A percentile compares a stretch with the other conserved stretches of the same genome.
Evolutionary conservation across 495 filamentous ascomycete genomes (phyloP).

Genomic region (Penicillium waksmanii): DNA sequence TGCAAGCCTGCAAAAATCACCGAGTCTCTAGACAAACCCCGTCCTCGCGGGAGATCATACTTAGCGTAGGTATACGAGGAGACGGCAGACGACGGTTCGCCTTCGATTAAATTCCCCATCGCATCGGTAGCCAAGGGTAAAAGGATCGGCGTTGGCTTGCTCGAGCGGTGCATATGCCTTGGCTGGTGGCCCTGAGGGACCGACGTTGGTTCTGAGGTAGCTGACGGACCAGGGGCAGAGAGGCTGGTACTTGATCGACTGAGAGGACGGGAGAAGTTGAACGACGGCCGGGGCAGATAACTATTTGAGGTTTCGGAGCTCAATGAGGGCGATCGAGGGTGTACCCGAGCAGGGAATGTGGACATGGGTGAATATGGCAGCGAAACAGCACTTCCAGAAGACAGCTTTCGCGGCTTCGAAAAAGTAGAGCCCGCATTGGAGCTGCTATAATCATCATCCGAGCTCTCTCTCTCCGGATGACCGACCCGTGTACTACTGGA

Average conservation of each 20-base stretch:
- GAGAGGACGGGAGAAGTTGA: slow-evolving; percentile 91
- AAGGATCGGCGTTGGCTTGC: slow-evolving; percentile 45
- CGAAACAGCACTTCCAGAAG: slow-evolving; percentile 66
- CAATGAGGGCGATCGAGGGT: slow-evolving; percentile 76
- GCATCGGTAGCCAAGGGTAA: slow-evolving; percentile 35
- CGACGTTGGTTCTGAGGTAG: slow-evolving; percentile 25
- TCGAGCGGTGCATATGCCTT: slow-evolving; percentile 35
- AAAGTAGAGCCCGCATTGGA: slow-evolving; percentile 56
- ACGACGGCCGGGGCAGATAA: slow-evolving; percentile 70
- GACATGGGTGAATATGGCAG: slow-evolving; percentile 67
- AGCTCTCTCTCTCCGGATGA: slow-evolving; percentile 66
- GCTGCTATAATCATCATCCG: slow-evolving; percentile 64
- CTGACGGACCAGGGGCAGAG: slow-evolving; percentile 41
- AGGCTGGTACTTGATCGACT: slow-evolving; percentile 74
- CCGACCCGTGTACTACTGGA: slow-evolving; percentile 59
- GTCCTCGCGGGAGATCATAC: slow-evolving; percentile 80
- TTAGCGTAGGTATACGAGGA: slow-evolving; percentile 84
- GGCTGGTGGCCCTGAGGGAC: slow-evolving; percentile 16
- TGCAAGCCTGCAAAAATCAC: slow-evolving; percentile 64
- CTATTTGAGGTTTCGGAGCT: slow-evolving; percentile 75
- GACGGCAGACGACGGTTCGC: slow-evolving; percentile 51
- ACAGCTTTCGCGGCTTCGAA: slow-evolving; percentile 61
- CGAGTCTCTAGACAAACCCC: slow-evolving; percentile 72
- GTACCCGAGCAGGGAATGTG: slow-evolving; percentile 51
- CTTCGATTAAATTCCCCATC: slow-evolving; percentile 24